These are phyloP conservation scores for Tilletiopsis washingtonensis DNA, from an alignment of 1,284 basidiomycete genomes.

Conservation along the genomic window DNA sequence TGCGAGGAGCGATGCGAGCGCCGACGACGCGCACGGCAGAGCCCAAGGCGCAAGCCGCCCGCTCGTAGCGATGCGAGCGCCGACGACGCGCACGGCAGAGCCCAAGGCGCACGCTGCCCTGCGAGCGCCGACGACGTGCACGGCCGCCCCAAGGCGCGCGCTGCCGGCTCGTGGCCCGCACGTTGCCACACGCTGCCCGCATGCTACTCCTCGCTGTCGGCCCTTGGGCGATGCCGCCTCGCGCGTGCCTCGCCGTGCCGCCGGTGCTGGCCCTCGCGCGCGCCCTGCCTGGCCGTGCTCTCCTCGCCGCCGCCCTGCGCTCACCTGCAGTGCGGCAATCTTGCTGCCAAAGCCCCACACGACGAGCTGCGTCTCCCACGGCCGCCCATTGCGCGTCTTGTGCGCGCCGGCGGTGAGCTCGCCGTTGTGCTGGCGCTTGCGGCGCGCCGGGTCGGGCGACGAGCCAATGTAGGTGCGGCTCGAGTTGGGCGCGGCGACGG, in stretches of 20 bases:
- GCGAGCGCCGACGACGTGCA: not conserved
- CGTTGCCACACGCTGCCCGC: no score
- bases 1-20: not conserved
- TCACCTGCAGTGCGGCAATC: slow-evolving; percentile 59
- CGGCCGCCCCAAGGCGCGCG: no score
- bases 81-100: not conserved
- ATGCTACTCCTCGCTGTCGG: no score
- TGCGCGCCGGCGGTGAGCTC: slow-evolving; percentile 66
- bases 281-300: not conserved
- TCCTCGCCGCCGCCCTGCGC: not conserved
- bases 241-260: no score
- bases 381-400: slow-evolving; percentile 63
- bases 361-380: slow-evolving; percentile 85
- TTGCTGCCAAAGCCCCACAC: slow-evolving; percentile 81
- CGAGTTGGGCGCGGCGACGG: slow-evolving; percentile 10
- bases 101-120: no score
- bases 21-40: not conserved
- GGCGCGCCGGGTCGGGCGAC: slow-evolving; percentile 68
- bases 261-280: no score
- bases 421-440: slow-evolving; percentile 80
- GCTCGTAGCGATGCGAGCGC: not conserved
- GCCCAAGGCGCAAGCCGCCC: no score
- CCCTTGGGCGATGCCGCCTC: no score
- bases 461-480: slow-evolving; percentile 65
- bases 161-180: no score